Evolutionary conservation across 192 early-diverging fungal genomes (phyloP).

Genomic region (Coemansia sp.): DNA sequence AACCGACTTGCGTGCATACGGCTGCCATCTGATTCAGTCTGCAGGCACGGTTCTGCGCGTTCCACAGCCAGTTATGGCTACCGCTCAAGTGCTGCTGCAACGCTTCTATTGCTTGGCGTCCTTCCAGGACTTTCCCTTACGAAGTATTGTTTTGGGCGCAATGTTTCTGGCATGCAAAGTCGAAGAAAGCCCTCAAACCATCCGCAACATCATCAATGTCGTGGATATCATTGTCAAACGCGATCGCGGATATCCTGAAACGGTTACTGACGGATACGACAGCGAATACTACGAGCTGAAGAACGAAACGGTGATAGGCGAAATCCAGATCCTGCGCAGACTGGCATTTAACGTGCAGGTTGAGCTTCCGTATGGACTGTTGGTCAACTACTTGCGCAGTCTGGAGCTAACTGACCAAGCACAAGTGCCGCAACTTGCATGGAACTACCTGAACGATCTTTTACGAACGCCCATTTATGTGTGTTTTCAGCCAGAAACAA

Average conservation of each 20-base stretch:
- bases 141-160: constrained; percentile 66
- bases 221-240: constrained; percentile 68
- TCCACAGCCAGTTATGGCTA: constrained; percentile 93
- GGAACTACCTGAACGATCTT: constrained; percentile 95
- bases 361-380: constrained; percentile 89
- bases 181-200: constrained; percentile 74
- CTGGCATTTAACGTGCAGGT: constrained; percentile 97
- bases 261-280: constrained; percentile 61
- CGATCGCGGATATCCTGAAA: constrained; percentile 50
- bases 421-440: constrained; percentile 77
- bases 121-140: constrained; percentile 66
- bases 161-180: constrained; percentile 76
- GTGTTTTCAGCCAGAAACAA: constrained; percentile 56
- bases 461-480: constrained; percentile 47
- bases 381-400: constrained; percentile 89
- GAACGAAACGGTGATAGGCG: constrained; percentile 73
- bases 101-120: constrained; percentile 86
- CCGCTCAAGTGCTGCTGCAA: constrained; percentile 90
- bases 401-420: constrained; percentile 74
- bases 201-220: constrained; percentile 82
- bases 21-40: constrained; percentile 79
- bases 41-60: constrained; percentile 75
- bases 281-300: constrained; percentile 73
- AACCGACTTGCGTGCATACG: constrained; percentile 67
- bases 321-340: constrained; percentile 83